Base-by-base conservation (phyloP, 495 filamentous ascomycete genomes). In the Lasiosphaeria hispida region DNA sequence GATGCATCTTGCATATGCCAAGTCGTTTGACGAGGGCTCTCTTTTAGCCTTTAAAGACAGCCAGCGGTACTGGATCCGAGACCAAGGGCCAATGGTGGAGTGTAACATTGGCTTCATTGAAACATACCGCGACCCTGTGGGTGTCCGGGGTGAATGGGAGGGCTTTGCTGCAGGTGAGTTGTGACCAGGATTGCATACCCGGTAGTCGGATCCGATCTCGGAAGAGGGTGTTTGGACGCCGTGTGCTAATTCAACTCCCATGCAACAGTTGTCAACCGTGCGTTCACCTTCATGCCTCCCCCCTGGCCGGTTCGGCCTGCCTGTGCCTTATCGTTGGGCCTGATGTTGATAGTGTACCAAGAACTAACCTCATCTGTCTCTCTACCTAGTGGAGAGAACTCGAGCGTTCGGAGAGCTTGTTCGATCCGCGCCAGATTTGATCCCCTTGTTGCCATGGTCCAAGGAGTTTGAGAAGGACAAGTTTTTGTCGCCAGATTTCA, bases 141-240 rank as follows among this genome's bases (percentile, higher is more conserved):
- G 94, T 45, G 85, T 96, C 10, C 80, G 93, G 50, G 92, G 89
- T n/a, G 94, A 98, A 69, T 98, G 94, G 94, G 93, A 97, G 71
- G 93, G 91, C 0, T 94, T 96, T 64, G 89, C 89, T 51, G 88
- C 88, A 35, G 59, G 63, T 63, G 48, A 48, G 63, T 58, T 34
- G 3, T 17, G 4, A 35, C 7, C 10, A 11, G 14, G 18, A 39
- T 6, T 10, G 3, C 13, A 19, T 23, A 36, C 11, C 5, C 11
- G 47, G 13, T n/a, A 15, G 4, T 49, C 10, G 30, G 23, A 30
- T 30, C 23, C 23, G 23, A 30, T 30, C 23, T 30, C 23, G 23
- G 23, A 30, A 30, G 23, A 30, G 23, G 23, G 23, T 30, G 23
- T 30, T 30, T 30, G 23, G 23, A 30, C 23, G 23, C 5, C 5